These are phyloP conservation scores for Acanthamoeba lenticulata DNA, from an alignment of 208 protist species.

Conservation along the genomic window DNA sequence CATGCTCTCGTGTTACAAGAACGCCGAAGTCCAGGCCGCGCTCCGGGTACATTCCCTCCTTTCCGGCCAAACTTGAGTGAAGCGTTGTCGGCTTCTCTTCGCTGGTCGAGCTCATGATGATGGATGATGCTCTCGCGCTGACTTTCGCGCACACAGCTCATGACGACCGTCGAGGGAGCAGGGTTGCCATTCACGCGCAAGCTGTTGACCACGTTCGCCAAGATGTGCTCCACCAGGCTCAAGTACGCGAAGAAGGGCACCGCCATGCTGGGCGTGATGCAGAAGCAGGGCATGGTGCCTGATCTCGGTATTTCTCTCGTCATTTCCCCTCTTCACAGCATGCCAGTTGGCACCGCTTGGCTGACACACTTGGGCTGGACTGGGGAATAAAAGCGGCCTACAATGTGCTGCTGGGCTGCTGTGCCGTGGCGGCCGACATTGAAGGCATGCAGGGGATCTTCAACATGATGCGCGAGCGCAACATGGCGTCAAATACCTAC, in stretches of 20 bases:
- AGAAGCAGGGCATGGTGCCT: neutral
- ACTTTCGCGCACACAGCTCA: neutral
- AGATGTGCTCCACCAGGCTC: neutral
- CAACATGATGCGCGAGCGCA: neutral
- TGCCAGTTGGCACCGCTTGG: neutral
- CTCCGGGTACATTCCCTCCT: neutral
- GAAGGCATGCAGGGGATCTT: neutral
- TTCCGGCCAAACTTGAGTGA: neutral
- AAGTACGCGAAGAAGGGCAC: neutral
- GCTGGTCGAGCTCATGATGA: neutral
- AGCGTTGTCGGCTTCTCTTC: neutral
- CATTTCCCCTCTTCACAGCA: neutral
- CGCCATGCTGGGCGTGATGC: neutral
- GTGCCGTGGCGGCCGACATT: neutral
- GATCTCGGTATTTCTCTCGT: neutral
- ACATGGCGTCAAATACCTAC: neutral
- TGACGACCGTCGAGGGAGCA: neutral
- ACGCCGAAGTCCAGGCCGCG: neutral
- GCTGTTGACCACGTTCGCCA: neutral
- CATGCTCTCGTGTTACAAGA: neutral
- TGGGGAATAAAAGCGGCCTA: neutral
- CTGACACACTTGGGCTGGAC: neutral
- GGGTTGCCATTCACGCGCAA: neutral
- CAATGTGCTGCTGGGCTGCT: slow-evolving; percentile 21
- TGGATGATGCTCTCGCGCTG: neutral